phyloP scores from a whole-genome alignment of 805 yeast species.

The Vanderwaltozyma polyspora region DNA sequence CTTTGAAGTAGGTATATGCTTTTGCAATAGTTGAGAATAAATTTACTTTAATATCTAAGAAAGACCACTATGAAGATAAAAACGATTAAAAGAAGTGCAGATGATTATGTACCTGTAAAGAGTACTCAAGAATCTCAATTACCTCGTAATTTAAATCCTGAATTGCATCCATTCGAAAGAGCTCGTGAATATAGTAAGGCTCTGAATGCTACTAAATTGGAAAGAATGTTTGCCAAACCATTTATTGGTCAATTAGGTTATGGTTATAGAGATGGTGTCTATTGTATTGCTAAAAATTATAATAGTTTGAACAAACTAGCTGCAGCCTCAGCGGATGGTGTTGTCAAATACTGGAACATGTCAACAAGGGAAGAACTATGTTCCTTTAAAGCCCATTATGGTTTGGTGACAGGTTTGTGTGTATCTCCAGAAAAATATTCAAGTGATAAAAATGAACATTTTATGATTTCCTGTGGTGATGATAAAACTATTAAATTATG shows the following conservation, averaged over 20 bases:
- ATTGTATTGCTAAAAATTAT: conserved; percentile 72
- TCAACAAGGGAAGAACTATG: conserved; percentile 64
- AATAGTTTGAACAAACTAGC: conserved; percentile 63
- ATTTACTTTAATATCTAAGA: too few relatives aligned
- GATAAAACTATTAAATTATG: conserved; percentile 85
- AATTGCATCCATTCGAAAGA: conserved; percentile 91
- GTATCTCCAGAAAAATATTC: conserved; percentile 43
- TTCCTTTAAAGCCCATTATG: conserved; percentile 80
- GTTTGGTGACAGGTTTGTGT: conserved; percentile 74
- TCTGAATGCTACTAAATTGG: conserved; percentile 86
- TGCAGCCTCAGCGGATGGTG: conserved; percentile 92
- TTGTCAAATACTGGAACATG: conserved; percentile 87
- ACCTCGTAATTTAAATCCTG: conserved; percentile 86
- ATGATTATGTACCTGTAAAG: conserved; percentile 83
- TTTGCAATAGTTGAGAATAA: too few relatives aligned
- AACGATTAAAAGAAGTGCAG: conserved; percentile 81
- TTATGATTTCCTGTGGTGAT: conserved; percentile 72
- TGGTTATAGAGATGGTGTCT: conserved; percentile 93
- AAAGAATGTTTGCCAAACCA: conserved; percentile 95
- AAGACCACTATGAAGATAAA: conserved; percentile 70
- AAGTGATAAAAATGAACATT: conserved; percentile 28
- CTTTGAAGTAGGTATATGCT: neutral
- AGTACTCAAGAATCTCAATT: conserved; percentile 79
- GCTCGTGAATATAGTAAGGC: conserved; percentile 96
- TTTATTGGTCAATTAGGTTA: conserved; percentile 88